These are phyloP conservation scores for Ceratocystis huliohia DNA, from an alignment of 2,329 filamentous ascomycete genomes.

Conservation along the genomic window DNA sequence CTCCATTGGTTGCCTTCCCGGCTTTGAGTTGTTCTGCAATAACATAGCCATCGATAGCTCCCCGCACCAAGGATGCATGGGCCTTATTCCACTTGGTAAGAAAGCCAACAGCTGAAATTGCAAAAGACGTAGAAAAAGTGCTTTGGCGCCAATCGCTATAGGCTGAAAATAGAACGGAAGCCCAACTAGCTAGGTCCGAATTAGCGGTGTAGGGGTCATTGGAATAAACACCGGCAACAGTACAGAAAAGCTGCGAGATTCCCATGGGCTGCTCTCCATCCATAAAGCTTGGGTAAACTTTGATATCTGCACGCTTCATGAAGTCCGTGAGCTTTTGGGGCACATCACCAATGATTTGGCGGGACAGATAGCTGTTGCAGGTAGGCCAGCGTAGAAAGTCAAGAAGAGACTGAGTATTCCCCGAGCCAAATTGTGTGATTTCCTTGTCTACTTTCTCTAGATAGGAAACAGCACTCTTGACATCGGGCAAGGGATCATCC, in stretches of 20 bases:
- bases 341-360: constrained; percentile 11
- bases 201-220: constrained; percentile 11
- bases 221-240: constrained; percentile 6
- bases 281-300: neutral
- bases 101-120: constrained; percentile 11
- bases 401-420: neutral
- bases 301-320: constrained; percentile 7
- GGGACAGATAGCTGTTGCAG: constrained; percentile 15
- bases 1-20: neutral
- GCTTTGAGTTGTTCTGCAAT: neutral
- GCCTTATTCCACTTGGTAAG: constrained; percentile 8
- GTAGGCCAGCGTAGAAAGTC: constrained; percentile 18
- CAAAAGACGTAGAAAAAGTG: constrained; percentile 14
- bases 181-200: constrained; percentile 17
- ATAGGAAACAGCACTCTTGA: neutral
- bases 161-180: constrained; percentile 4
- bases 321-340: neutral
- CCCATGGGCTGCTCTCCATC: neutral
- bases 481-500: neutral
- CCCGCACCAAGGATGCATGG: neutral
- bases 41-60: constrained; percentile 17
- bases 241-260: constrained; percentile 9
- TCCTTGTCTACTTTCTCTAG: neutral
- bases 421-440: neutral
- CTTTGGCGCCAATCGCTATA: constrained; percentile 13